phyloP scores from a whole-genome alignment of 1,284 basidiomycete species.

The Apiotrichum sp. region DNA sequence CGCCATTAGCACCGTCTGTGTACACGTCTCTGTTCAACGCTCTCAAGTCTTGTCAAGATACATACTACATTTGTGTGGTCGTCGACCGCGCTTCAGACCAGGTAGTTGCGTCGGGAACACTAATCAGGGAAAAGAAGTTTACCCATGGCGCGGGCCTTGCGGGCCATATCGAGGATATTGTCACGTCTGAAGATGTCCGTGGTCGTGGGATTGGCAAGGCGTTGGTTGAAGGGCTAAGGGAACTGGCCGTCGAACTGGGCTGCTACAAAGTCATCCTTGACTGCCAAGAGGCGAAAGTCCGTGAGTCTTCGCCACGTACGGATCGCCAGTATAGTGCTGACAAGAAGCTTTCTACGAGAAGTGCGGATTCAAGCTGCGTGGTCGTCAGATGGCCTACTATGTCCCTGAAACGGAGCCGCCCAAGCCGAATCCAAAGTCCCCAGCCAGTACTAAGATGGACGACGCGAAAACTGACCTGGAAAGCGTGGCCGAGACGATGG shows the following conservation, averaged over 20 bases:
- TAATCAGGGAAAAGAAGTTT: constrained; percentile 92
- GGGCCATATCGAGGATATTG: constrained; percentile 97
- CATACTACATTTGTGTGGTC: constrained; percentile 83
- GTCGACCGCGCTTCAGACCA: constrained; percentile 66
- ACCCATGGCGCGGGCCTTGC: constrained; percentile 70
- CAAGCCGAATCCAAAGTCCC: too few species aligned
- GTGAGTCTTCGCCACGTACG: constrained; percentile 53
- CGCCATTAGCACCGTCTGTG: constrained; percentile 65
- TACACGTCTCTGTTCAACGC: constrained; percentile 63
- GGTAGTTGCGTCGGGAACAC: constrained; percentile 76
- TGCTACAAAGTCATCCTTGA: constrained; percentile 96
- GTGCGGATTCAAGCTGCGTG: constrained; percentile 57
- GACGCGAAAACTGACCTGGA: background rate
- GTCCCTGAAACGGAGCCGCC: background rate
- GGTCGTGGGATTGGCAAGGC: constrained; percentile 74
- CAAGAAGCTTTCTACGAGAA: constrained; percentile 86
- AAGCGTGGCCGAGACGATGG: constrained; percentile 6
- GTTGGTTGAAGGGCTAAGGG: constrained; percentile 74
- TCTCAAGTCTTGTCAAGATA: constrained; percentile 48
- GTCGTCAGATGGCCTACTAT: constrained; percentile 34
- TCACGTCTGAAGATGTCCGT: constrained; percentile 85
- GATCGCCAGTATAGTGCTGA: background rate
- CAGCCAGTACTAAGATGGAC: background rate
- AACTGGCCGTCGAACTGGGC: constrained; percentile 66
- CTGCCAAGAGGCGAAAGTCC: constrained; percentile 81